Base-by-base conservation (phyloP, 1,284 basidiomycete genomes). In the Tilletia setariae region DNA sequence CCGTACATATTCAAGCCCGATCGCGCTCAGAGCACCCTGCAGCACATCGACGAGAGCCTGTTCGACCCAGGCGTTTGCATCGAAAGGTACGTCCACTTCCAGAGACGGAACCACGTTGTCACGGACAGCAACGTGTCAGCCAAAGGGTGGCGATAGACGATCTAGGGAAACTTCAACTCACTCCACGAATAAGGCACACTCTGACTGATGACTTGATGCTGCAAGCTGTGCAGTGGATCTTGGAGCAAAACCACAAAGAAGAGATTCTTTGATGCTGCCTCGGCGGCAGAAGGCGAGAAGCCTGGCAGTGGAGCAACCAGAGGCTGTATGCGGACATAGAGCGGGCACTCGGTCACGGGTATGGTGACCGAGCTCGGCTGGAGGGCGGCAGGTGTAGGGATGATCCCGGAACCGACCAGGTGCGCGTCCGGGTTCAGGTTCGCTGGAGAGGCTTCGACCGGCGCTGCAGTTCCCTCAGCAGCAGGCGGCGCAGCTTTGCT, bases 251-350 rank as follows among this genome's bases (percentile, higher is more conserved):
- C 67, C 25, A 76, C 46, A 69, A 82, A 79, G 69, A 73, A 76
- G 25, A 82, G 66, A 40, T 72, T 68, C 46, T 74, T 67, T 32
- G 47, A 61, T 1, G 40, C 30, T 28, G 64, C n/a, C 23, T 51
- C 44, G 19, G 62, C n/a, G 13, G 64, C 19, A 23, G 65, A 11
- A 6, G 30, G 8, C n/a, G 23, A 16, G 40, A 28, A 19, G 3
- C 74, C 73, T 0, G 76, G 76, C 25, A 80, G 65, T 3, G 71
- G 65, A 1, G 74, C 67, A 21, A 74, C 35, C 51, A 73, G 72
- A 1, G 95, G 93, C 82, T 98, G 94, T 46, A 99, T 87, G 71
- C 95, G 92, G 64, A 98, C 87, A 83, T 93, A 98, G 63, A 98
- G 89, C 65, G 94, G 90, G 51, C 94, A 92, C 70, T 91, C 91